A percentile compares a stretch with the other conserved stretches of the same genome.
phyloP scores from a whole-genome alignment of 2,329 filamentous ascomycete genomes.

The Huntiella abstrusa region DNA sequence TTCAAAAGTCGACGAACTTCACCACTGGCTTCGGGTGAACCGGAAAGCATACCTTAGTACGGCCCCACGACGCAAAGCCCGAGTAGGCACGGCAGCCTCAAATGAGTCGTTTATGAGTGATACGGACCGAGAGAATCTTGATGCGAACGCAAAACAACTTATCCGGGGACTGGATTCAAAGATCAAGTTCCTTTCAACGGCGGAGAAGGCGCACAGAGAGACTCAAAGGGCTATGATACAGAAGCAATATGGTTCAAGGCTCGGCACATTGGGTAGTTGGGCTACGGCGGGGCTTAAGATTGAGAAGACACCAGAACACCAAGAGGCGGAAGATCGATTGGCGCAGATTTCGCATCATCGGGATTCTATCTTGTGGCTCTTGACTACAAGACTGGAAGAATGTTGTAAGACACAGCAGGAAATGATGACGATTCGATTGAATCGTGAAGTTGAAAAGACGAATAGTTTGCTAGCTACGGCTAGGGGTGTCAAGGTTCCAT shows the following conservation, averaged over 20 bases:
- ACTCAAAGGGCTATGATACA: slow-evolving; percentile 51
- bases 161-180: slow-evolving; percentile 70
- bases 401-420: slow-evolving; percentile 61
- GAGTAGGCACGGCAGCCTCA: slow-evolving; percentile 31
- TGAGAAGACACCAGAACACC: slow-evolving; percentile 43
- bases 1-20: slow-evolving; percentile 62
- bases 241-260: slow-evolving; percentile 46
- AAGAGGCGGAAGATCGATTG: slow-evolving; percentile 49
- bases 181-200: slow-evolving; percentile 61
- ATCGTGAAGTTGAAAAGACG: slow-evolving; percentile 72
- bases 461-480: slow-evolving; percentile 62
- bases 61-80: slow-evolving; percentile 52
- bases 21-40: slow-evolving; percentile 61
- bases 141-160: slow-evolving; percentile 68
- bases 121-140: slow-evolving; percentile 66
- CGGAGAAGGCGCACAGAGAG: slow-evolving; percentile 63
- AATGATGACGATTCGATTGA: slow-evolving; percentile 84
- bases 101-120: slow-evolving; percentile 42
- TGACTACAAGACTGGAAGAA: slow-evolving; percentile 56
- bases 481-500: slow-evolving; percentile 18
- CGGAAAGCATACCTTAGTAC: slow-evolving; percentile 84
- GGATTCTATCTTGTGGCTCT: slow-evolving; percentile 67
- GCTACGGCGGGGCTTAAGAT: slow-evolving; percentile 40
- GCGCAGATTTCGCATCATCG: slow-evolving; percentile 50
- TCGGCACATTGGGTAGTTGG: slow-evolving; percentile 48